Evolutionary conservation across 371 early-diverging fungal genomes (phyloP).

Genomic region (Circinella umbellata): DNA sequence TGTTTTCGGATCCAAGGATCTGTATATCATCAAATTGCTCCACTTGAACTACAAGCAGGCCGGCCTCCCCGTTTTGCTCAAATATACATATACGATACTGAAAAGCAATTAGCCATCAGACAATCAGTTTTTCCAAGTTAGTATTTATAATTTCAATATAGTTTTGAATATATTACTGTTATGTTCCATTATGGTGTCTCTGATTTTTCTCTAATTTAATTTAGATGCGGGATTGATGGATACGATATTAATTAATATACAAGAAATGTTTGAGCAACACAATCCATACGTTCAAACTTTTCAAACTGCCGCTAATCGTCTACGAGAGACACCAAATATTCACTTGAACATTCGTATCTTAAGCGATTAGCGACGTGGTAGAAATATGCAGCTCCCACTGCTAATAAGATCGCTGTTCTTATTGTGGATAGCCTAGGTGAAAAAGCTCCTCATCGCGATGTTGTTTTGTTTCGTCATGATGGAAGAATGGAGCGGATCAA

Average conservation of each 20-base stretch:
- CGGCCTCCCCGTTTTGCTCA: conserved; percentile 4
- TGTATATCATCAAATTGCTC: conserved; percentile 10
- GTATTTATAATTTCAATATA: neutral
- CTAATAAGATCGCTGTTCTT: conserved; percentile 12
- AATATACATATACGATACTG: conserved; percentile 7
- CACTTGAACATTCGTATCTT: conserved; percentile 7
- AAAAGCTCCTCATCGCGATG: neutral
- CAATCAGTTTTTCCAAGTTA: neutral
- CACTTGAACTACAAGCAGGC: neutral
- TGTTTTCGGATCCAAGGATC: conserved; percentile 13
- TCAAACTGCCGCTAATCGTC: conserved; percentile 6
- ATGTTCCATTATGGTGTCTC: neutral
- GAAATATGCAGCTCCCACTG: conserved; percentile 1
- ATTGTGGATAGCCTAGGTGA: neutral
- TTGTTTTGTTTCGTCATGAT: neutral
- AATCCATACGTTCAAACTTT: conserved; percentile 1
- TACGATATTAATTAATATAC: neutral
- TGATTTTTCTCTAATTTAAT: too few species aligned
- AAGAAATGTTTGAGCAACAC: neutral
- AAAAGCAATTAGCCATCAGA: neutral
- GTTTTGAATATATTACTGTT: neutral
- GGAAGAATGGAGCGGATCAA: conserved; percentile 7
- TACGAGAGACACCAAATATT: neutral
- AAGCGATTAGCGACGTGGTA: neutral
- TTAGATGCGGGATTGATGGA: neutral